Conservation (phyloP, 1,284 basidiomycete species). For the Ustilago curta region DNA sequence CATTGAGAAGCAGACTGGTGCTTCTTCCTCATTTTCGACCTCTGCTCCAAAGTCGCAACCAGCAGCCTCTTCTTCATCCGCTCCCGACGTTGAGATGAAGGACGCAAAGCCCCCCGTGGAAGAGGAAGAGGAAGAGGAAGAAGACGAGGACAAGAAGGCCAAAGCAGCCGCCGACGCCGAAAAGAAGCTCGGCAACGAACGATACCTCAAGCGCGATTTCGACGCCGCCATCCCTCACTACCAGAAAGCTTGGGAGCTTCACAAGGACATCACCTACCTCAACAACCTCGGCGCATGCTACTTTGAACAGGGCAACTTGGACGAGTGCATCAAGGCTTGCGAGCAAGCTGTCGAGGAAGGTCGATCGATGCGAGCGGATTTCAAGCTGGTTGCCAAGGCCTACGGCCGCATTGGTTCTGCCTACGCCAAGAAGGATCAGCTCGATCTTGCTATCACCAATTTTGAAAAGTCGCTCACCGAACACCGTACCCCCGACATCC, state of each 20-base stretch:
- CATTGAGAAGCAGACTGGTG: conserved; percentile 63
- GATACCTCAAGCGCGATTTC: conserved; percentile 83
- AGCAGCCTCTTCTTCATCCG: conserved; percentile 10
- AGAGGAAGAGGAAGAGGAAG: conserved; percentile 45
- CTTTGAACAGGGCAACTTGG: conserved; percentile 91
- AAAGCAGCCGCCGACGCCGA: conserved; percentile 64
- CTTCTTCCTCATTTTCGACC: conserved; percentile 19
- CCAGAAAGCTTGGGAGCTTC: conserved; percentile 88
- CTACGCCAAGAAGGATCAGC: conserved; percentile 84
- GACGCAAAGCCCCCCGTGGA: conserved; percentile 21
- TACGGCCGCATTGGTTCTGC: conserved; percentile 89
- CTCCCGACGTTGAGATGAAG: conserved; percentile 46
- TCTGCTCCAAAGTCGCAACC: conserved; percentile 7
- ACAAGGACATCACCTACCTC: conserved; percentile 93
- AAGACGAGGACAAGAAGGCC: conserved; percentile 56
- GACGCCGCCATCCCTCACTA: conserved; percentile 68
- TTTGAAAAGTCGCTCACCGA: conserved; percentile 81
- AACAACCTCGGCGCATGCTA: conserved; percentile 79
- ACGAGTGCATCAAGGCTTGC: conserved; percentile 89
- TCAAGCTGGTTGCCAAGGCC: conserved; percentile 77
- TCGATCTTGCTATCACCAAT: conserved; percentile 75
- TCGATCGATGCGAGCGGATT: conserved; percentile 75
- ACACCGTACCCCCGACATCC: conserved; percentile 92
- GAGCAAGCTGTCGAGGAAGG: conserved; percentile 96
- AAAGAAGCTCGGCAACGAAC: conserved; percentile 77